Percentiles rank a stretch among this genome's conserved stretches.
Conservation (phyloP, 139 green algal genomes). For the Chloropicon primus region DNA sequence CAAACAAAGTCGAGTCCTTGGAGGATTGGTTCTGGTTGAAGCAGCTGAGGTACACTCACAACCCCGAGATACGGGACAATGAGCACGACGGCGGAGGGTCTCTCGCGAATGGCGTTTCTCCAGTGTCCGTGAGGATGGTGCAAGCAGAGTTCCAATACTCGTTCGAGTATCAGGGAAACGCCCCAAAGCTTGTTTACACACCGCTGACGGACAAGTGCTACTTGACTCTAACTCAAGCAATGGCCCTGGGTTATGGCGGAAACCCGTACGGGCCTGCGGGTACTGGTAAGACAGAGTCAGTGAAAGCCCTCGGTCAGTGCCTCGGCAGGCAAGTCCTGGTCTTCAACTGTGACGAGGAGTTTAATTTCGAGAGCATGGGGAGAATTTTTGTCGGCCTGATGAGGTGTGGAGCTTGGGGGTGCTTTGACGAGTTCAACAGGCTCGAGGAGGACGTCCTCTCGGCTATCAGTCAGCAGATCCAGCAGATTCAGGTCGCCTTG, state of each 20-base stretch:
- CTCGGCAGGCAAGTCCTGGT: constrained; percentile 51
- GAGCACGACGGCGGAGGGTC: neutral
- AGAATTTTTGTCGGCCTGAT: constrained; percentile 69
- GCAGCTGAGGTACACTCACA: constrained; percentile 57
- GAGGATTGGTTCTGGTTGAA: constrained; percentile 52
- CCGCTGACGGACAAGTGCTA: constrained; percentile 75
- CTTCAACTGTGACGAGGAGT: constrained; percentile 79
- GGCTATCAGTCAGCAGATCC: constrained; percentile 64
- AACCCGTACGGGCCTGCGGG: constrained; percentile 69
- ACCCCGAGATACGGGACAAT: neutral
- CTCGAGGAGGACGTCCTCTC: constrained; percentile 65
- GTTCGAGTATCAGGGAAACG: constrained; percentile 71
- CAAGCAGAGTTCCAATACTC: constrained; percentile 53
- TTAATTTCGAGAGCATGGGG: constrained; percentile 61
- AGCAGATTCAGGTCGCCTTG: constrained; percentile 56
- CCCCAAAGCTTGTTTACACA: constrained; percentile 71
- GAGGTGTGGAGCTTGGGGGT: constrained; percentile 67
- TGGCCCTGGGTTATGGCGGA: constrained; percentile 60
- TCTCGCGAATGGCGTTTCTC: neutral
- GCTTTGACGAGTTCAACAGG: constrained; percentile 82
- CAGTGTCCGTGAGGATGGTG: constrained; percentile 46
- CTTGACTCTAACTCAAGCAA: constrained; percentile 29
- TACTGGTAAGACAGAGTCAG: constrained; percentile 73
- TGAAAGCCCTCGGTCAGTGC: constrained; percentile 65
- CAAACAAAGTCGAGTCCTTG: constrained; percentile 3